Evolutionary conservation across 2,329 filamentous ascomycete species (phyloP).

Genomic region (Xylogone sp.): DNA sequence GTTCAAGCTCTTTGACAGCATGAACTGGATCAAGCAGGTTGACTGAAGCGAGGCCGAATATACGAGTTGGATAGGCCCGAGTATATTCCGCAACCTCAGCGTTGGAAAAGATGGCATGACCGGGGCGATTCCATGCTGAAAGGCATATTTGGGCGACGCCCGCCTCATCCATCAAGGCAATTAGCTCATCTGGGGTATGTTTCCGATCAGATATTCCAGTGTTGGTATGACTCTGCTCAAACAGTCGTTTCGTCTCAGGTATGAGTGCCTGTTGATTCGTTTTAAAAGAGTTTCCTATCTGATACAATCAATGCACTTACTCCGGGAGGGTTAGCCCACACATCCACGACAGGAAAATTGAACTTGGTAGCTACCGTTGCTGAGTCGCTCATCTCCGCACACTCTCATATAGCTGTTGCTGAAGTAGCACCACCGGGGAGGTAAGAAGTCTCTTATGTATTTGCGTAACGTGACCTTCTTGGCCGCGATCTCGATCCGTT

Average conservation of each 20-base stretch:
- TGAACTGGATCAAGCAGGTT: slow-evolving; percentile 21
- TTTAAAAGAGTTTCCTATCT: not conserved
- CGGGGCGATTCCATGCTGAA: slow-evolving; percentile 17
- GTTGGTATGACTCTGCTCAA: slow-evolving; percentile 7
- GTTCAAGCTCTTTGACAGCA: slow-evolving; percentile 22
- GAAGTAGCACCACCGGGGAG: no score
- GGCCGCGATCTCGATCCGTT: no score
- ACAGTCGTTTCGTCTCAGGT: slow-evolving; percentile 7
- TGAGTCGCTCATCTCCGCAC: not conserved
- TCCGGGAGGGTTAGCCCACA: slow-evolving; percentile 6
- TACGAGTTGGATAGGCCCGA: slow-evolving; percentile 19
- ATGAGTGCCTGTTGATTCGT: not conserved
- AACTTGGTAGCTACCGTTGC: not conserved
- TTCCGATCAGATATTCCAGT: not conserved
- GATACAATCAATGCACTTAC: slow-evolving; percentile 2
- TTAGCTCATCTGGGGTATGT: slow-evolving; percentile 15
- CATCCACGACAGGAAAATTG: slow-evolving; percentile 5
- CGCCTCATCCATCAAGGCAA: slow-evolving; percentile 16
- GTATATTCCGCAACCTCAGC: slow-evolving; percentile 19
- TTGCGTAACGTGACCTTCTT: no score
- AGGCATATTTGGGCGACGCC: slow-evolving; percentile 17
- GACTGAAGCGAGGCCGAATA: slow-evolving; percentile 22
- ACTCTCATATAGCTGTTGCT: not conserved
- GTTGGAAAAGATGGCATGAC: slow-evolving; percentile 18
- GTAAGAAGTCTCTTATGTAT: no score